Base-by-base conservation (phyloP, 192 early-diverging fungal genomes). In the Diversispora eburnea region DNA sequence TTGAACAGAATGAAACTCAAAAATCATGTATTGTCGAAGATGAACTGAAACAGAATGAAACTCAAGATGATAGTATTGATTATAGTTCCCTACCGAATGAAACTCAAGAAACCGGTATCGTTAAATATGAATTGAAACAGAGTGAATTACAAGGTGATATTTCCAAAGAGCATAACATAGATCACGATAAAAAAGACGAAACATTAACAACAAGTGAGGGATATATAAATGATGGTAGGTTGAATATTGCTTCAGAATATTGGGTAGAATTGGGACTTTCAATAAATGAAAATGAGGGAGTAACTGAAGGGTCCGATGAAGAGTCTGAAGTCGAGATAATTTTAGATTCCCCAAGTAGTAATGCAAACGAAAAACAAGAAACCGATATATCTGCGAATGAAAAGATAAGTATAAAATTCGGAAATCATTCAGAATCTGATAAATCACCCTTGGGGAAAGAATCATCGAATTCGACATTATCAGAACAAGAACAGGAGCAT, bases 321-420 rank as follows among this genome's bases (percentile, higher is more conserved):
- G 54, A 56, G 5, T 62, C 59, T 33, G 71, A 59, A 47, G 39
- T 52, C 3, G 71, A 73, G n/a, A 73, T 62, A 62, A 63, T 62
- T 62, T 42, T 73, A n/a, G 71, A 73, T 43, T 41, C 20, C 48
- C 71, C 39, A 49, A 52, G 20, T 67, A 63, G 42, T 45, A 63
- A 63, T n/a, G 39, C 43, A 17, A 63, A 8, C 3, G 41, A n/a
- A n/a, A 33, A n/a, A 9, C 33, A 63, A 17, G 61, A 8, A 63
- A 63, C 15, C 25, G 39, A 62, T 19, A 17, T 17, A n/a, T 15
- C 12, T 63, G 7, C 17, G n/a, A 13, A 63, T 45, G 15, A 33
- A 52, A 22, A 39, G 48, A 22, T 22, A 12, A 68, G 19, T n/a
- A 51, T 68, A 17, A 68, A 33, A 46, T 46, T 20, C 15, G 22